phyloP scores from a whole-genome alignment of 106 monocot genomes.

The Dendrobium catenatum region DNA sequence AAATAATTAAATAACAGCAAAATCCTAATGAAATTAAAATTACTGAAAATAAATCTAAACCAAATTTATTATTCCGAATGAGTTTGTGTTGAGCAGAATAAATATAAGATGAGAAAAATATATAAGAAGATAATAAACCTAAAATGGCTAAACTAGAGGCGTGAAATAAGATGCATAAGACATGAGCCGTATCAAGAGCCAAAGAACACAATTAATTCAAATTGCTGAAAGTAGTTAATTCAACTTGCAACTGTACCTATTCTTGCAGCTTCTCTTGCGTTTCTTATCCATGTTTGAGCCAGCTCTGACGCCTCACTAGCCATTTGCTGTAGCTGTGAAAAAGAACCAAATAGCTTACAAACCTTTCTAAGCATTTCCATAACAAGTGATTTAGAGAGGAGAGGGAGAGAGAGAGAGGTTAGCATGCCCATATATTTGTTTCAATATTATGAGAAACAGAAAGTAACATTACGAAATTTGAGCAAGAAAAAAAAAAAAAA shows the following conservation, averaged over 20 bases:
- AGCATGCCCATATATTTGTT: background rate
- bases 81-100: no score
- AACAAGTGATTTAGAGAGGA: background rate
- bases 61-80: no score
- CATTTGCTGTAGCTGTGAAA: slow-evolving; percentile 43
- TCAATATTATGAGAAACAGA: background rate
- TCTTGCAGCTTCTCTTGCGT: slow-evolving; percentile 45
- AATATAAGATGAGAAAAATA: no score
- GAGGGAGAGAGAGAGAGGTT: background rate
- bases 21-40: no score
- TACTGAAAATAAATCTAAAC: no score
- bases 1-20: no score
- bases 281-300: slow-evolving; percentile 47
- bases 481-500: no score
- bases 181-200: background rate
- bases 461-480: no score
- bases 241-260: slow-evolving; percentile 28
- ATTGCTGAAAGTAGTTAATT: background rate
- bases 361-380: background rate
- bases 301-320: slow-evolving; percentile 52
- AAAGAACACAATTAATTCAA: background rate
- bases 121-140: no score
- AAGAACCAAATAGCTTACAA: background rate
- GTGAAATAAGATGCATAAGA: background rate
- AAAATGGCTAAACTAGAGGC: no score